Conservation (phyloP, 345 rosid genomes). For the Cardamine resedifolia region DNA sequence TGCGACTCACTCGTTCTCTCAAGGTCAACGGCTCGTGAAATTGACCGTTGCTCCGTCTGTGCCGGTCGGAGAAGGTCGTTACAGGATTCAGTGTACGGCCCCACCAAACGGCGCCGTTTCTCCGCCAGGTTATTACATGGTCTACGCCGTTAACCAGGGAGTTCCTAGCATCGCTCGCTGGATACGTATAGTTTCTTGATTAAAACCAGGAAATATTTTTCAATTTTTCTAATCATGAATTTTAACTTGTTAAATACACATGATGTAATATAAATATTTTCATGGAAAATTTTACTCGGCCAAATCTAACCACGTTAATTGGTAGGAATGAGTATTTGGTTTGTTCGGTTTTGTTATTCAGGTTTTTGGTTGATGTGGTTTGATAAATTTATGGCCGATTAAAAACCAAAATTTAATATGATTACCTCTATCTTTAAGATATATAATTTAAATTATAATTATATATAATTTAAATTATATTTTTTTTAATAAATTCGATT, state of each 20-base stretch:
- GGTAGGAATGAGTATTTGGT: too few species aligned
- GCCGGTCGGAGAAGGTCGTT: slow-evolving; percentile 48
- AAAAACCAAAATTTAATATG: too few species aligned
- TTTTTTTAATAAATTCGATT: not conserved
- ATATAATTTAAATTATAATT: too few species aligned
- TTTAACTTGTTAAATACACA: not conserved
- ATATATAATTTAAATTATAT: too few species aligned
- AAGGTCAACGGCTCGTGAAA: slow-evolving; percentile 80
- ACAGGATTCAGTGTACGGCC: slow-evolving; percentile 65
- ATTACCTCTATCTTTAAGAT: not conserved
- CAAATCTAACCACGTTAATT: not conserved
- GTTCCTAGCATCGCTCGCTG: slow-evolving; percentile 89
- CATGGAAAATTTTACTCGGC: not conserved
- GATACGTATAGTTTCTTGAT: slow-evolving; percentile 63
- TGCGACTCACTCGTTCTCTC: slow-evolving; percentile 83
- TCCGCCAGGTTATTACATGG: slow-evolving; percentile 93
- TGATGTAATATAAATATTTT: not conserved
- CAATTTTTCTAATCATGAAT: not conserved
- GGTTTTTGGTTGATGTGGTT: too few species aligned
- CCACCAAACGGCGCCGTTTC: slow-evolving; percentile 75
- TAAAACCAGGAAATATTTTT: not conserved
- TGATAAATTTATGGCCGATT: too few species aligned
- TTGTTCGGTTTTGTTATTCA: too few species aligned
- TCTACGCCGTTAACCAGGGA: slow-evolving; percentile 76
- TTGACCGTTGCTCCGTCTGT: slow-evolving; percentile 56